phyloP scores from a whole-genome alignment of 116 monocot genomes.

The Zostera marina region DNA sequence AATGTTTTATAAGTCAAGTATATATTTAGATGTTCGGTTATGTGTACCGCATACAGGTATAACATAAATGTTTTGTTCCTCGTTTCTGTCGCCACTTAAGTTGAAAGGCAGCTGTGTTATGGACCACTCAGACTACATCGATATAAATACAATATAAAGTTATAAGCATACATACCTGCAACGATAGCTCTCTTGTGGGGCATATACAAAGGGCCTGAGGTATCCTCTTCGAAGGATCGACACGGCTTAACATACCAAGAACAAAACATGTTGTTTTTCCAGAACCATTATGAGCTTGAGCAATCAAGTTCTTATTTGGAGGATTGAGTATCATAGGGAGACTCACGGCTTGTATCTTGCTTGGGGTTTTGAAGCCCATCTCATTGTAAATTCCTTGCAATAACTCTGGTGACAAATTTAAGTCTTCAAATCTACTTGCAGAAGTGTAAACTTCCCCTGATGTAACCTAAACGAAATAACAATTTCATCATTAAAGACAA shows the following conservation, averaged over 20 bases:
- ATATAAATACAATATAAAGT: background rate
- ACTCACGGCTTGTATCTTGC: constrained; percentile 89
- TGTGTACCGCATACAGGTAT: too few species aligned
- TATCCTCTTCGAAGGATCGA: constrained; percentile 40
- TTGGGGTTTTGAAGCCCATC: constrained; percentile 84
- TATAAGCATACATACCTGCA: constrained; percentile 34
- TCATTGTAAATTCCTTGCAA: constrained; percentile 85
- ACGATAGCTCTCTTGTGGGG: constrained; percentile 82
- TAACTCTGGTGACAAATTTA: constrained; percentile 56
- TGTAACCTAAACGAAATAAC: constrained; percentile 36
- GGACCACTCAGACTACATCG: too few species aligned
- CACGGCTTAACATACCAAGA: constrained; percentile 88
- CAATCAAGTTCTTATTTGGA: constrained; percentile 76
- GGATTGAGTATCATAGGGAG: constrained; percentile 99
- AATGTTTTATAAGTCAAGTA: too few species aligned
- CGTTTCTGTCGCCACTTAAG: too few species aligned
- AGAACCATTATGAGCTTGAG: constrained; percentile 96
- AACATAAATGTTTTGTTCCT: too few species aligned
- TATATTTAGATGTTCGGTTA: too few species aligned
- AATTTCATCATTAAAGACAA: background rate
- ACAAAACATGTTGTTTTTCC: constrained; percentile 99
- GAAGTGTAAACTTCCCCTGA: constrained; percentile 68
- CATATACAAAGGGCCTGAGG: constrained; percentile 97
- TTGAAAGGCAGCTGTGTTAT: too few species aligned
- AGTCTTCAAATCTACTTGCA: constrained; percentile 70